A percentile compares a stretch with the other conserved stretches of the same genome.
Conservation (phyloP, 2,329 filamentous ascomycete species). For the Alternaria dauci region DNA sequence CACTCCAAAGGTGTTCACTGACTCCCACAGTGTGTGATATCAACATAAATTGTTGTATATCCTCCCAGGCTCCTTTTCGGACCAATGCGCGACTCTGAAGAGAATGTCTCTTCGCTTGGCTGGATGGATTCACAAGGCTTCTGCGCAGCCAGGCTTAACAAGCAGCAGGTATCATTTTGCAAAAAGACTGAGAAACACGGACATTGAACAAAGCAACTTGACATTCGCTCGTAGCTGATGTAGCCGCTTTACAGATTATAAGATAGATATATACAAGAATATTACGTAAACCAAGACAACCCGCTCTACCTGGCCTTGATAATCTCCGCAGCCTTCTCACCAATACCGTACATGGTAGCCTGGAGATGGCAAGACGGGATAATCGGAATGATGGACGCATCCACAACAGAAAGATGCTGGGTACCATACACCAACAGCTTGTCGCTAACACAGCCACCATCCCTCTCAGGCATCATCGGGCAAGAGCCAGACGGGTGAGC, state of each 20-base stretch:
- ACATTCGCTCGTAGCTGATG: background rate
- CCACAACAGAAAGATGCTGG: constrained; percentile 36
- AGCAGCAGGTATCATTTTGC: background rate
- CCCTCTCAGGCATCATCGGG: constrained; percentile 38
- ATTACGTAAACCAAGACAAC: background rate
- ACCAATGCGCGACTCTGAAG: background rate
- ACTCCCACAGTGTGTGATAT: background rate
- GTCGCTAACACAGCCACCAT: constrained; percentile 40
- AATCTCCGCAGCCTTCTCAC: constrained; percentile 47
- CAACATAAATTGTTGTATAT: background rate
- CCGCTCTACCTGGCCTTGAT: constrained; percentile 34
- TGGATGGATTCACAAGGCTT: background rate
- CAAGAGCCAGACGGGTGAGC: constrained; percentile 44
- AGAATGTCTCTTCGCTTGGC: background rate
- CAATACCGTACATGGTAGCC: constrained; percentile 44
- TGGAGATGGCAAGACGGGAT: constrained; percentile 42
- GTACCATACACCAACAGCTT: constrained; percentile 43
- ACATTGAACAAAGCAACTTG: background rate
- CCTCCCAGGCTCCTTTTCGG: background rate
- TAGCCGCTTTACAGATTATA: background rate
- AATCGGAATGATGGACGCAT: constrained; percentile 45
- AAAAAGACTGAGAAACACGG: background rate
- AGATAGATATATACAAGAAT: constrained; percentile 12
- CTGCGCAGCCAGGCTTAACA: background rate
- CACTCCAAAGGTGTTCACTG: background rate